Evolutionary conservation across 2,329 filamentous ascomycete genomes (phyloP), one percentile per base, ranked within the genome.

Genomic region (Monosporascus sp.): DNA sequence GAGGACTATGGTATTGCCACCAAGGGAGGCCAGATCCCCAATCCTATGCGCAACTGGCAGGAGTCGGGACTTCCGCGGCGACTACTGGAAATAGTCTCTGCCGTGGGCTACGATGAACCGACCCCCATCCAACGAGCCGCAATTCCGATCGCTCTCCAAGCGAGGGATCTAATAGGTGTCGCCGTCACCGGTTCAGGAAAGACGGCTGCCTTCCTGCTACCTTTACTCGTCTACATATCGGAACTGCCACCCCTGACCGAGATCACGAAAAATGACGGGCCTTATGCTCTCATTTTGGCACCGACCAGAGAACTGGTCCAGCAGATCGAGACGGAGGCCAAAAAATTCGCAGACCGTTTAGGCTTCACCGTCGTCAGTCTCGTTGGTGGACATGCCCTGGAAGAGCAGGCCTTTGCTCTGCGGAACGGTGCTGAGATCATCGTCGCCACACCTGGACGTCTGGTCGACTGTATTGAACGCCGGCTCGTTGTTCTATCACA

Each of bases 171-270:
- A n/a, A 97, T 99, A 60, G 94, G 93, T 77, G 93, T 99, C 35
- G 94, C 94, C 59, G 92, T 96, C 43, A 99, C 94, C 20, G 94
- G 94, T 82, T 99, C 94, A 48, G 94, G 94, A 78, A 99, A 99
- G 77, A 99, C 94, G 15, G 94, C 94, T 2, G 89, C 94, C 9
- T 99, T 99, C 75, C 75, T 99, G 24, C 79, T 99, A 37, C 94
- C 94, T 1, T 75, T 99, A 17, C 81, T 99, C 17, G 91, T 95
- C 44, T 99, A 99, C 74, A 99, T 99, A 60, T 89, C 89, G 1
- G 88, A 94, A 63, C 77, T 99, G 17, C 92, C 93, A 24, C 85
- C 89, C 2, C 79, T 99, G 41, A 87, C 89, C 57, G 90, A 96
- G 58, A 74, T 82, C 62, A 94, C 91, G 58, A 95, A 94, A 69